phyloP scores from a whole-genome alignment of 495 filamentous ascomycete genomes.

The Penicillium goetzii region DNA sequence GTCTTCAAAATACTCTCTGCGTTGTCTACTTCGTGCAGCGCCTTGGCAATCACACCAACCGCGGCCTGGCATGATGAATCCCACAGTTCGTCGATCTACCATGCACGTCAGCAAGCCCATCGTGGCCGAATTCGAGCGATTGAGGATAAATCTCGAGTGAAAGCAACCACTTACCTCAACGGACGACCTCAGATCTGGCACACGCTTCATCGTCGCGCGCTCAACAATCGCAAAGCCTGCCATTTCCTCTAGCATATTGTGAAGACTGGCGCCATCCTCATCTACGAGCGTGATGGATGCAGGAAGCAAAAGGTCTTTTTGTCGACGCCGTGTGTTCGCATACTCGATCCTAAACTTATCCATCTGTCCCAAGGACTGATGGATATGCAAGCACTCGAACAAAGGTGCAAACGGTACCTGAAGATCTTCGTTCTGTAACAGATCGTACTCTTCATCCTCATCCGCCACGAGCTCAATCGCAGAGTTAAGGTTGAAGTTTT shows the following conservation, averaged over 20 bases:
- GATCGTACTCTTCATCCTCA: slow-evolving; percentile 92
- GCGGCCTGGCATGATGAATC: slow-evolving; percentile 94
- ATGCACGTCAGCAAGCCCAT: slow-evolving; percentile 11
- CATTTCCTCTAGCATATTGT: slow-evolving; percentile 87
- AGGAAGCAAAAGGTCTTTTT: slow-evolving; percentile 89
- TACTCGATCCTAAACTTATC: slow-evolving; percentile 91
- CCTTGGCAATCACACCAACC: slow-evolving; percentile 75
- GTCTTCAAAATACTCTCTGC: slow-evolving; percentile 86
- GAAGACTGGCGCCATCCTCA: slow-evolving; percentile 76
- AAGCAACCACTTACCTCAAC: slow-evolving; percentile 64
- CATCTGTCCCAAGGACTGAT: slow-evolving; percentile 89
- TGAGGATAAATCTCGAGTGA: not conserved
- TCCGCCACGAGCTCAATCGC: slow-evolving; percentile 94
- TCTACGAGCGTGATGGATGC: slow-evolving; percentile 69
- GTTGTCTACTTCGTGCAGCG: slow-evolving; percentile 75
- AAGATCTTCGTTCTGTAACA: slow-evolving; percentile 90
- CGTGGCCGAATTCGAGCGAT: not conserved
- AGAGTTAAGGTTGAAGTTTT: slow-evolving; percentile 89
- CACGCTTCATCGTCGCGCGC: slow-evolving; percentile 86
- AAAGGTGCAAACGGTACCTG: slow-evolving; percentile 93
- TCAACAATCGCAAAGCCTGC: slow-evolving; percentile 97
- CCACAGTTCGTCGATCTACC: slow-evolving; percentile 92
- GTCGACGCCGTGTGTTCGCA: slow-evolving; percentile 81
- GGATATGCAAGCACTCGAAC: slow-evolving; percentile 95
- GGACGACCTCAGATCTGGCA: slow-evolving; percentile 76